Evolutionary conservation across 495 filamentous ascomycete genomes (phyloP).

Genomic region (Aspergillus ostianus): DNA sequence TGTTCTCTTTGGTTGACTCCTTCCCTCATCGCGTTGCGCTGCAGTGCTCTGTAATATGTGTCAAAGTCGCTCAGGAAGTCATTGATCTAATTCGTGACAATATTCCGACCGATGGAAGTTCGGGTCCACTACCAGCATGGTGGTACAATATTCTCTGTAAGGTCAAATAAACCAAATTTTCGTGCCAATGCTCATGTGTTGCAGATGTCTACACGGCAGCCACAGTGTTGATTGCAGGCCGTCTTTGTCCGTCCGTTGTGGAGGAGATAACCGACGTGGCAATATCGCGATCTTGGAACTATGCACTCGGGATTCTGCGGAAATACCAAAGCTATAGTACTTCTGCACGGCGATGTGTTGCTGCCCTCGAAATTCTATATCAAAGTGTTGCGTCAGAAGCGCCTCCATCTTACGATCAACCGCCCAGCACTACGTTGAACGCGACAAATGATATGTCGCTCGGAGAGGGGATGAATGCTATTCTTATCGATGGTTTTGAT

Average conservation of each 20-base stretch:
- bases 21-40: slow-evolving; percentile 38
- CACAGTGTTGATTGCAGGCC: slow-evolving; percentile 37
- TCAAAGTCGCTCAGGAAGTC: slow-evolving; percentile 36
- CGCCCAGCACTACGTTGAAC: neutral
- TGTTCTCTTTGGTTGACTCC: slow-evolving; percentile 30
- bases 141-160: slow-evolving; percentile 44
- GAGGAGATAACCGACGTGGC: slow-evolving; percentile 27
- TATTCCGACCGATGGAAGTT: slow-evolving; percentile 31
- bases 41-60: slow-evolving; percentile 39
- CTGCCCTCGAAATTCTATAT: slow-evolving; percentile 39
- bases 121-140: slow-evolving; percentile 40
- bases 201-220: slow-evolving; percentile 39
- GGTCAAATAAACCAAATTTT: slow-evolving; percentile 3
- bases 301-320: slow-evolving; percentile 33
- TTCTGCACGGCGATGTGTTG: slow-evolving; percentile 36
- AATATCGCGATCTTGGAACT: slow-evolving; percentile 32
- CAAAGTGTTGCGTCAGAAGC: slow-evolving; percentile 32
- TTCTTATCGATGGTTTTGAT: slow-evolving; percentile 33
- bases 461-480: slow-evolving; percentile 30
- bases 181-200: neutral
- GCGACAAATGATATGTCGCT: slow-evolving; percentile 28
- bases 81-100: slow-evolving; percentile 36
- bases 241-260: slow-evolving; percentile 31
- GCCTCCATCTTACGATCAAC: slow-evolving; percentile 1
- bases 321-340: slow-evolving; percentile 37